These are phyloP conservation scores for Keithomyces neogunnii DNA, from an alignment of 2,329 filamentous ascomycete genomes.

Conservation along the genomic window DNA sequence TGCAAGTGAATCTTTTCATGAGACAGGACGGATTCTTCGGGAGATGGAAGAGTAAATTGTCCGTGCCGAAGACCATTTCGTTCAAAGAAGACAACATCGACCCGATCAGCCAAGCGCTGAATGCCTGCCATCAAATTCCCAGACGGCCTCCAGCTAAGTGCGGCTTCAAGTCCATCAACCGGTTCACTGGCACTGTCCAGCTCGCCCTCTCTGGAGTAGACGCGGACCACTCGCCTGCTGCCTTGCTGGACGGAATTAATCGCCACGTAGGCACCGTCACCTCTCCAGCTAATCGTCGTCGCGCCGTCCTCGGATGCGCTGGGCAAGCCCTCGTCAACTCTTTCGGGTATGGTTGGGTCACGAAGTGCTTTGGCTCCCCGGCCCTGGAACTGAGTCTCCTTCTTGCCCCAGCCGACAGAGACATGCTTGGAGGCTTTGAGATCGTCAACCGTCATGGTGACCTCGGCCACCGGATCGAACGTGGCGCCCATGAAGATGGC, in stretches of 20 bases:
- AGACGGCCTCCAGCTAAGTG: slow-evolving; percentile 82
- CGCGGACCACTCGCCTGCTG: slow-evolving; percentile 69
- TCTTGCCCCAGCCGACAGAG: slow-evolving; percentile 96
- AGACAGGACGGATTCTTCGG: slow-evolving; percentile 46
- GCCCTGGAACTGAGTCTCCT: slow-evolving; percentile 95
- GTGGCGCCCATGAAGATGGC: slow-evolving; percentile 87
- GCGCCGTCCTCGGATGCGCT: slow-evolving; percentile 65
- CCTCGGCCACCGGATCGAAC: slow-evolving; percentile 76
- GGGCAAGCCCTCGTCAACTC: slow-evolving; percentile 72
- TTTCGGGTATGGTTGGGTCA: slow-evolving; percentile 92
- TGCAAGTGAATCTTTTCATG: slow-evolving; percentile 55
- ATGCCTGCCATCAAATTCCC: slow-evolving; percentile 88
- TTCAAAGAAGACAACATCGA: slow-evolving; percentile 91
- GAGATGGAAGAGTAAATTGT: slow-evolving; percentile 71
- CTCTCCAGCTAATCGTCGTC: slow-evolving; percentile 80
- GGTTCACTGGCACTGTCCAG: slow-evolving; percentile 93
- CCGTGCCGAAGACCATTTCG: slow-evolving; percentile 96
- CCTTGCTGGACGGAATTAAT: slow-evolving; percentile 69
- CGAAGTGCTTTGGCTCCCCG: slow-evolving; percentile 77
- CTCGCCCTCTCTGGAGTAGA: slow-evolving; percentile 83
- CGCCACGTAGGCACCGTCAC: slow-evolving; percentile 85
- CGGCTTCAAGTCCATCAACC: slow-evolving; percentile 80
- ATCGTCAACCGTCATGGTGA: slow-evolving; percentile 64
- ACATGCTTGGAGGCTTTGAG: slow-evolving; percentile 86
- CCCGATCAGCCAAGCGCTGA: slow-evolving; percentile 58